Evolutionary conservation across 768 basidiomycete genomes (phyloP).

Genomic region (Leccinum truebloodii): DNA sequence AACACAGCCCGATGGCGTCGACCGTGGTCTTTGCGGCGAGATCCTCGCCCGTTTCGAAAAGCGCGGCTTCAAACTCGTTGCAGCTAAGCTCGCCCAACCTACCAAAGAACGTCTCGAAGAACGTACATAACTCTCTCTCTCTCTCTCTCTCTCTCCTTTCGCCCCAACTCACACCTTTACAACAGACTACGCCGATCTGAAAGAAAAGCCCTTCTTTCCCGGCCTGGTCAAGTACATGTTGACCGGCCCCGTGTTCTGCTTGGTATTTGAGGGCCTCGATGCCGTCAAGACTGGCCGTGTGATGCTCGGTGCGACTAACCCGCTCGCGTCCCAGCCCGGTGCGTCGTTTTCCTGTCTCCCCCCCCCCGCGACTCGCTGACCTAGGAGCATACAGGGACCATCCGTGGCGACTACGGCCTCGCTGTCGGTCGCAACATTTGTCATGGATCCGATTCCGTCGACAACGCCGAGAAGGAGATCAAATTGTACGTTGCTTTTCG

Average conservation of each 20-base stretch:
- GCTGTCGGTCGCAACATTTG: slow-evolving; percentile 95
- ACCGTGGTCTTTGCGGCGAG: slow-evolving; percentile 91
- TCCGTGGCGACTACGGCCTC: slow-evolving; percentile 94
- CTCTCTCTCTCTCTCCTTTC: neutral
- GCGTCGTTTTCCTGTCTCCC: slow-evolving; percentile 25
- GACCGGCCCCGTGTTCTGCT: slow-evolving; percentile 91
- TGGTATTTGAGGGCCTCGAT: slow-evolving; percentile 94
- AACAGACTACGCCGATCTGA: slow-evolving; percentile 94
- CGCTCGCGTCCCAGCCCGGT: slow-evolving; percentile 86
- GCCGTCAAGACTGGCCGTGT: slow-evolving; percentile 93
- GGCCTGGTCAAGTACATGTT: slow-evolving; percentile 96
- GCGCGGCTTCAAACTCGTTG: slow-evolving; percentile 97
- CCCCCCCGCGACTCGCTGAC: neutral
- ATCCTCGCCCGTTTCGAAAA: slow-evolving; percentile 97
- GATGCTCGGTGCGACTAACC: slow-evolving; percentile 98
- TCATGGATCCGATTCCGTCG: slow-evolving; percentile 88
- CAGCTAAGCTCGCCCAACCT: slow-evolving; percentile 87
- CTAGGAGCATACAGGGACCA: slow-evolving; percentile 59
- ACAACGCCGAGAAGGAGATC: slow-evolving; percentile 94
- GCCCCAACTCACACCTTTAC: neutral
- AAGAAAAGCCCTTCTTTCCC: slow-evolving; percentile 93
- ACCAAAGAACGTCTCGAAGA: slow-evolving; percentile 86
- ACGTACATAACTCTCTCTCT: slow-evolving; percentile 45
- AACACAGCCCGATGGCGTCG: slow-evolving; percentile 94
- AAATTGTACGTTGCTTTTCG: slow-evolving; percentile 58